Evolutionary conservation across 2,329 filamentous ascomycete genomes (phyloP).

Genomic region (Aureobasidium sp.): DNA sequence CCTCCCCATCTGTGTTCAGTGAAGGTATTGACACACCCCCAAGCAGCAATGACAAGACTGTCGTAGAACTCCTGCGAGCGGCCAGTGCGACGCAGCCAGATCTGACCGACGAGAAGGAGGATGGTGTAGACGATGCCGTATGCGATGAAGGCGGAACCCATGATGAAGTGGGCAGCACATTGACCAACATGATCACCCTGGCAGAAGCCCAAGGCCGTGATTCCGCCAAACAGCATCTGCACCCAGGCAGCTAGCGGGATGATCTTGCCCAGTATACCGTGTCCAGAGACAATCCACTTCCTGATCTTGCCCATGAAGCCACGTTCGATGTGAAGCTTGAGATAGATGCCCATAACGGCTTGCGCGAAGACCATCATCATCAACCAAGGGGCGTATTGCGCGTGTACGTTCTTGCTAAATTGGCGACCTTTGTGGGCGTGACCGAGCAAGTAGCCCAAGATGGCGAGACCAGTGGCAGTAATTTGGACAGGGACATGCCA

Average conservation of each 20-base stretch:
- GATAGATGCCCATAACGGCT: constrained; percentile 72
- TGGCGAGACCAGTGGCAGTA: constrained; percentile 64
- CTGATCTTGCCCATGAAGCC: constrained; percentile 76
- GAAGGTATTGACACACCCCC: constrained; percentile 97
- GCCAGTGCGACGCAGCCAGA: constrained; percentile 74
- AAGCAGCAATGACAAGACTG: constrained; percentile 79
- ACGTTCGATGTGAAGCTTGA: constrained; percentile 81
- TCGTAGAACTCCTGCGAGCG: constrained; percentile 97
- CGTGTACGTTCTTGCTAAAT: constrained; percentile 75
- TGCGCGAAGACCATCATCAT: constrained; percentile 75
- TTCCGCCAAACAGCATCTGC: constrained; percentile 94
- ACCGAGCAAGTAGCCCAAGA: constrained; percentile 83
- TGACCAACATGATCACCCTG: constrained; percentile 81
- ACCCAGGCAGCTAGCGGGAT: constrained; percentile 84
- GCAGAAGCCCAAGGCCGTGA: constrained; percentile 87
- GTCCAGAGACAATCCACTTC: constrained; percentile 60
- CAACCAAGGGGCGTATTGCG: constrained; percentile 68
- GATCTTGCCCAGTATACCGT: constrained; percentile 76
- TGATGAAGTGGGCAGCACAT: constrained; percentile 95
- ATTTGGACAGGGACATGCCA: constrained; percentile 92
- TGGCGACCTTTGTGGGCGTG: constrained; percentile 85
- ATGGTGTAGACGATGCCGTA: constrained; percentile 87
- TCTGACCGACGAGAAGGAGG: constrained; percentile 77
- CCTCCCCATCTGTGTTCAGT: constrained; percentile 93
- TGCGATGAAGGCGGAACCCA: constrained; percentile 92